These are phyloP conservation scores for Ganoderma lucidum DNA, from an alignment of 1,284 basidiomycete species.

Conservation along the genomic window DNA sequence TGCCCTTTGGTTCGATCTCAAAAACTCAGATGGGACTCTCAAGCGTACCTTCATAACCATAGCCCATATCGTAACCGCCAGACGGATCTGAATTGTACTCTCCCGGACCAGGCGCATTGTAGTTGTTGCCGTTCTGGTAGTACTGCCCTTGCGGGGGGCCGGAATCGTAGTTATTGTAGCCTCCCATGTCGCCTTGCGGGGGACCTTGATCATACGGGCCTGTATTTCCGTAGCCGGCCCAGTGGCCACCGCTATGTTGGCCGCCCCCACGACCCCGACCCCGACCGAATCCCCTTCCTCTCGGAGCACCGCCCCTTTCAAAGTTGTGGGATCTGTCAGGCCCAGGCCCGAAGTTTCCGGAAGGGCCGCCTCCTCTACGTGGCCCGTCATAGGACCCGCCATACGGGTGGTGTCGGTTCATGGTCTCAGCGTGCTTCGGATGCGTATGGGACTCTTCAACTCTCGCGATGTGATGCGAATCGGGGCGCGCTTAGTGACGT, in stretches of 20 bases:
- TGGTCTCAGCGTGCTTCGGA: constrained; percentile 43
- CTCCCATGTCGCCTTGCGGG: constrained; percentile 63
- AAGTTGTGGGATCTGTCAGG: constrained; percentile 77
- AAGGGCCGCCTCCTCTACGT: constrained; percentile 72
- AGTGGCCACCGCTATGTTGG: constrained; percentile 42
- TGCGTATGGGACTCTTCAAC: constrained; percentile 23
- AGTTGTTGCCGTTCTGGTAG: constrained; percentile 69
- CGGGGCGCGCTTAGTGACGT: constrained; percentile 34
- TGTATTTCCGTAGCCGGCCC: constrained; percentile 60
- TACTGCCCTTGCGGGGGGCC: constrained; percentile 64
- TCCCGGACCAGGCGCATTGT: constrained; percentile 47
- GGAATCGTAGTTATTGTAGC: constrained; percentile 73
- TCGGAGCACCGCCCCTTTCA: constrained; percentile 63
- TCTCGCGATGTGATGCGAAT: constrained; percentile 19
- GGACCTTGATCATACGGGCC: constrained; percentile 69
- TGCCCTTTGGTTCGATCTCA: constrained; percentile 21
- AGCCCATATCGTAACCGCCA: constrained; percentile 62
- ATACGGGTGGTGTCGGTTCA: constrained; percentile 92
- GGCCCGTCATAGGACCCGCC: constrained; percentile 70
- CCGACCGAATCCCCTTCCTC: constrained; percentile 71
- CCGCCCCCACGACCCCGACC: constrained; percentile 54
- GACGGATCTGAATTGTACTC: constrained; percentile 53
- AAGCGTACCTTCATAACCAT: constrained; percentile 84
- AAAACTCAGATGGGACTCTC: constrained; percentile 45
- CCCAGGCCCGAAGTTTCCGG: constrained; percentile 71